Evolutionary conservation across 768 basidiomycete species (phyloP), one percentile per base, ranked within the genome.

Genomic region (Lentinula sp.): DNA sequence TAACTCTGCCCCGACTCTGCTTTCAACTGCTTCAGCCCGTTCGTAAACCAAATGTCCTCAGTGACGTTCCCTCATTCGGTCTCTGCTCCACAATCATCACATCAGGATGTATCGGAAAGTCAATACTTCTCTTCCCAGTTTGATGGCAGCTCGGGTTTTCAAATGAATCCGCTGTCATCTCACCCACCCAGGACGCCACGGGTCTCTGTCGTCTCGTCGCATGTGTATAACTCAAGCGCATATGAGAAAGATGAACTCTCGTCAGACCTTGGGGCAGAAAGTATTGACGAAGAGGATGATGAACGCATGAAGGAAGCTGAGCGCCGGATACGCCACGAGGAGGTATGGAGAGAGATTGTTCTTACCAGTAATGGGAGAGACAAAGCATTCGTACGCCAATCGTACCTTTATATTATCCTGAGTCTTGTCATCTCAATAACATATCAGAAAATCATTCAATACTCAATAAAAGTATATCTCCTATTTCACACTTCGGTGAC

Each of bases 371-470:
- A 83, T 65, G 92, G 92, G 55, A 80, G 92, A 66, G 92, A 94
- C 73, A 94, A 94, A 75, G 84, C 85, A 33, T 87, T 94, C 69
- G 91, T 93, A 74, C 68, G 90, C 81, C 43, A 36, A 23, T 48
- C 50, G 39, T 49, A 51, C 46, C 28, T 48, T 16, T 7, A 39
- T 16, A 13, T 9, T 10, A 23, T 23, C 12, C n/a, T 48, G 56
- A 45, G 28, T 61, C 4, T 28, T 42, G 41, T 45, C 49, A 48
- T 36, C 63, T 60, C 12, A 64, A 20, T 1, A 35, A 41, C 50
- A 32, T 62, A 52, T 28, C 55, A 93, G 91, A 94, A 94, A 92
- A 67, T 93, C 59, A 85, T 94, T 60, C 92, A 94, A 77, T 94
- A 93, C 70, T 81, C 88, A 23, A 83, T 94, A 63, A 84, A 84